Evolutionary conservation across 768 basidiomycete species (phyloP), one percentile per base, ranked within the genome.

Genomic region (Tulasnella sp.): DNA sequence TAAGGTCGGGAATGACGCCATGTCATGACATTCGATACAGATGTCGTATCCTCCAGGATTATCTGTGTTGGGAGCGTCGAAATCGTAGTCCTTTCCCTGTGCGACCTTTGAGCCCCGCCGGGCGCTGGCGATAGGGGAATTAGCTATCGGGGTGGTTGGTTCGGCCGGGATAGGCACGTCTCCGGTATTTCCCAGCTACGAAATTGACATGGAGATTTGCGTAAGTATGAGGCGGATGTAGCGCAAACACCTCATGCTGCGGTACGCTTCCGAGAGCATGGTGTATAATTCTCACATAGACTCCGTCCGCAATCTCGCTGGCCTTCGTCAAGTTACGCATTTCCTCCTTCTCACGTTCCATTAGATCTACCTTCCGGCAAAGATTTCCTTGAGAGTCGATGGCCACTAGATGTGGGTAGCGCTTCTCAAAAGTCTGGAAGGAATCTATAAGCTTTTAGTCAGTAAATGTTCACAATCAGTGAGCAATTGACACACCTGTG

Each of bases 291-390:
- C 68, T 47, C 58, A 73, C 71, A 64, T 65, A 72, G 59, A 73
- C 67, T 27, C 66, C 65, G 24, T 67, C 65, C 17, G 64, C 68
- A 55, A 94, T 90, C 73, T 89, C 87, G 21, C 80, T 84, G 5
- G 89, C 87, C 61, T 81, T 78, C 0, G 92, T 95, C 56, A 94
- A 73, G 67, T 88, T 86, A 11, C 86, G 76, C 88, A 93, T 94
- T 74, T 94, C 92, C 62, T 89, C 87, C 70, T 81, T 81, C 73
- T 95, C 91, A 32, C 88, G 77, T 67, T 82, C 79, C 13, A 87
- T 83, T 70, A 93, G 91, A 68, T 89, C 81, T 68, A 90, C 79
- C 29, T 66, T 63, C 58, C 66, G 59, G 27, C 64, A 58, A 7
- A 61, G 21, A 45, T 59, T 64, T 30, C 71, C 73, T 42, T 51